Conservation (phyloP, 2,329 filamentous ascomycete genomes). For the Phyllosticta paracitricarpa region DNA sequence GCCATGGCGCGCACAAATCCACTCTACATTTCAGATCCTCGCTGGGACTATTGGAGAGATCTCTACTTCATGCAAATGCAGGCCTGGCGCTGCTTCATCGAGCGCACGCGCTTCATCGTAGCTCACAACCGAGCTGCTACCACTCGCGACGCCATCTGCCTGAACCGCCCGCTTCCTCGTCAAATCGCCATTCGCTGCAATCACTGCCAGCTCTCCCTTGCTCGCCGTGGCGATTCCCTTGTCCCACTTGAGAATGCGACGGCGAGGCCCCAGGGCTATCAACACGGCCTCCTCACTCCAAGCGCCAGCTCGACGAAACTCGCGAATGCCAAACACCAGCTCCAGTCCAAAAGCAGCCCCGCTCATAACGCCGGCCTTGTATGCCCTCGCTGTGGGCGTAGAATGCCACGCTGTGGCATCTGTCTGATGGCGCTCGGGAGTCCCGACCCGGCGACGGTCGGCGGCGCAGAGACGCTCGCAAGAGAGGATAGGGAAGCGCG, state of each 20-base stretch:
- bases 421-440: constrained; percentile 53
- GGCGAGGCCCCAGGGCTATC: constrained; percentile 15
- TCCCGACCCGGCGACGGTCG: constrained; percentile 41
- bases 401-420: constrained; percentile 53
- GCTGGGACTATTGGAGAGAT: constrained; percentile 69
- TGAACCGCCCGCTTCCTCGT: constrained; percentile 50
- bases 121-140: constrained; percentile 60
- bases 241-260: neutral
- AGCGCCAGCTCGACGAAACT: neutral
- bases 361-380: constrained; percentile 35
- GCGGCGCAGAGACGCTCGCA: constrained; percentile 24
- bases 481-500: constrained; percentile 41
- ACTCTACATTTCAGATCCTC: constrained; percentile 65
- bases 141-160: constrained; percentile 52
- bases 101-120: constrained; percentile 68
- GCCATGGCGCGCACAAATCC: constrained; percentile 65
- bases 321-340: constrained; percentile 8
- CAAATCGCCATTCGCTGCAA: constrained; percentile 68
- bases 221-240: constrained; percentile 16
- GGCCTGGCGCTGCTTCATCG: constrained; percentile 59
- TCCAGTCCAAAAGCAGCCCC: constrained; percentile 10
- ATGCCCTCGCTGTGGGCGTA: constrained; percentile 51
- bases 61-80: constrained; percentile 62
- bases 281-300: constrained; percentile 17
- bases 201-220: constrained; percentile 55